Conservation (phyloP, 495 filamentous ascomycete species). For the Aspergillus ostianus region DNA sequence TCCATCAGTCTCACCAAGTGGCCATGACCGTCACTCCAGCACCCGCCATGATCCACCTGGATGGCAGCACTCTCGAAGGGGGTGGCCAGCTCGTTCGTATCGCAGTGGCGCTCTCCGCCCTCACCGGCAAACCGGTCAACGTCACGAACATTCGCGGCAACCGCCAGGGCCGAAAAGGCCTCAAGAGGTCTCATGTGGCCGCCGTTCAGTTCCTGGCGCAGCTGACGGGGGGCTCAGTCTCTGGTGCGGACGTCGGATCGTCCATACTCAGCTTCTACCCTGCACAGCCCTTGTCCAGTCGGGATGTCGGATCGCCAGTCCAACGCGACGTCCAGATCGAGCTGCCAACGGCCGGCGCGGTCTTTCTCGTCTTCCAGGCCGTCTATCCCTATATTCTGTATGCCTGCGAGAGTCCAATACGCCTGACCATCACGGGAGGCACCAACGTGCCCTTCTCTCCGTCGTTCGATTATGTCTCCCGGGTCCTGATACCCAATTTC, state of each 20-base stretch:
- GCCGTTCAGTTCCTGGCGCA: slow-evolving; percentile 63
- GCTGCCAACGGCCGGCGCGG: slow-evolving; percentile 38
- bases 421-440: slow-evolving; percentile 66
- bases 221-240: slow-evolving; percentile 58
- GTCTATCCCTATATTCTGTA: slow-evolving; percentile 75
- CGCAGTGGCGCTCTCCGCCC: slow-evolving; percentile 64
- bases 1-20: not conserved
- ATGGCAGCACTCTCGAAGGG: slow-evolving; percentile 76
- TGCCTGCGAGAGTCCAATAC: slow-evolving; percentile 30
- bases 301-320: not conserved
- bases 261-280: slow-evolving; percentile 53
- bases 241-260: slow-evolving; percentile 56
- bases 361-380: slow-evolving; percentile 77
- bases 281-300: not conserved
- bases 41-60: slow-evolving; percentile 40
- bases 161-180: slow-evolving; percentile 54
- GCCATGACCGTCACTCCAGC: not conserved
- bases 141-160: slow-evolving; percentile 72
- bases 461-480: slow-evolving; percentile 72
- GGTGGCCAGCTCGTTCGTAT: slow-evolving; percentile 80
- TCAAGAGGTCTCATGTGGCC: slow-evolving; percentile 74
- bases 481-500: slow-evolving; percentile 74
- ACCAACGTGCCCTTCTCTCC: slow-evolving; percentile 73
- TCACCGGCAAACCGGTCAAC: slow-evolving; percentile 62
- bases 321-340: slow-evolving; percentile 32